Conservation (phyloP, 768 basidiomycete species). For the Dioszegia aurantiaca region DNA sequence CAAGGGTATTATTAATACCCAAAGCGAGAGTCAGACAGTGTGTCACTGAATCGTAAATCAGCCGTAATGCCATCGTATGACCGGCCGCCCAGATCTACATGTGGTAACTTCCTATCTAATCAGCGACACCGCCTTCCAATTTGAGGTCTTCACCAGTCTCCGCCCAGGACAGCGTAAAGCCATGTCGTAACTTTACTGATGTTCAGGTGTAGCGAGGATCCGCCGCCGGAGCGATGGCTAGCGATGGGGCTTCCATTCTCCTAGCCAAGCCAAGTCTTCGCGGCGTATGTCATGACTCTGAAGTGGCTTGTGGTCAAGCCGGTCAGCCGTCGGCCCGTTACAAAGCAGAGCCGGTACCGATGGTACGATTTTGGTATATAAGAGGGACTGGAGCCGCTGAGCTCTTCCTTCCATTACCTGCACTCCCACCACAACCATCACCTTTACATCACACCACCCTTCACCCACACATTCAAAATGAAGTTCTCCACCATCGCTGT, state of each 20-base stretch:
- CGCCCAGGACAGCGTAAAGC: too few species aligned
- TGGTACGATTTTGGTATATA: constrained; percentile 1
- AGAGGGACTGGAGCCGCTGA: neutral
- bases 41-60: too few species aligned
- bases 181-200: too few species aligned
- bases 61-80: too few species aligned
- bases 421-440: neutral
- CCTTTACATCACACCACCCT: constrained; percentile 1
- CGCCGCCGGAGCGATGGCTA: too few species aligned
- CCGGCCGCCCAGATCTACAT: too few species aligned
- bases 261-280: constrained; percentile 4
- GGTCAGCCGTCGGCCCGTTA: neutral
- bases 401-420: neutral
- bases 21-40: too few species aligned
- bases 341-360: neutral
- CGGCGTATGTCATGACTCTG: constrained; percentile 1
- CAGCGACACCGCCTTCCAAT: too few species aligned
- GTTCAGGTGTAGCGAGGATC: too few species aligned
- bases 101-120: too few species aligned
- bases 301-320: neutral
- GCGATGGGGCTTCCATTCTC: neutral
- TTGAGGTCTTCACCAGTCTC: too few species aligned
- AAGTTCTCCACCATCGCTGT: constrained; percentile 20
- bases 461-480: constrained; percentile 18
- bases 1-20: neutral